A percentile compares a stretch with the other conserved stretches of the same genome.
phyloP scores from a whole-genome alignment of 345 rosid species.

The Pistacia integerrima region DNA sequence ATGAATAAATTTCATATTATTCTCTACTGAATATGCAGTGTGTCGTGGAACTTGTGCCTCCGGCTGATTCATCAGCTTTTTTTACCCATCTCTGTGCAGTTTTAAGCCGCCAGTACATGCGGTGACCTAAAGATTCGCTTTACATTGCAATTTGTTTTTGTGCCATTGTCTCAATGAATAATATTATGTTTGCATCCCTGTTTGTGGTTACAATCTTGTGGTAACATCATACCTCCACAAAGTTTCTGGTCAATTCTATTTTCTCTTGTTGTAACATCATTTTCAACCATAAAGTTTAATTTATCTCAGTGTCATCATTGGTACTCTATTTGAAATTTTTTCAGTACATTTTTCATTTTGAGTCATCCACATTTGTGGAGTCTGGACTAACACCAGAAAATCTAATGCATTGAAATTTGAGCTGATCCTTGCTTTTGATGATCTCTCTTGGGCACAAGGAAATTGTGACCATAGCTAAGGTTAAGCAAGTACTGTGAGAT shows the following conservation, averaged over 20 bases:
- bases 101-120: slow-evolving; percentile 80
- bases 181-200: too few relatives aligned
- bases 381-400: too few relatives aligned
- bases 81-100: slow-evolving; percentile 89
- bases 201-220: too few relatives aligned
- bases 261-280: too few relatives aligned
- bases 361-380: too few relatives aligned
- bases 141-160: slow-evolving; percentile 5
- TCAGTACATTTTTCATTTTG: too few relatives aligned
- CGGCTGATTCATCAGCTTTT: slow-evolving; percentile 87
- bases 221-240: too few relatives aligned
- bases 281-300: too few relatives aligned
- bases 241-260: too few relatives aligned
- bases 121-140: slow-evolving; percentile 79
- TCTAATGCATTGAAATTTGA: slow-evolving; percentile 42
- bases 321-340: too few relatives aligned
- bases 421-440: slow-evolving; percentile 94
- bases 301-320: too few relatives aligned
- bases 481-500: slow-evolving; percentile 99
- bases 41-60: slow-evolving; percentile 99
- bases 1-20: too few relatives aligned
- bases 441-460: slow-evolving; percentile 99
- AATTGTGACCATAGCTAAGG: slow-evolving; percentile 90
- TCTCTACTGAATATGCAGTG: slow-evolving; percentile 44
- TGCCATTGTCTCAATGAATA: background rate